A percentile compares a stretch with the other conserved stretches of the same genome.
These are phyloP conservation scores for Aspergillus calidoustus DNA, from an alignment of 2,329 filamentous ascomycete genomes.

Conservation along the genomic window DNA sequence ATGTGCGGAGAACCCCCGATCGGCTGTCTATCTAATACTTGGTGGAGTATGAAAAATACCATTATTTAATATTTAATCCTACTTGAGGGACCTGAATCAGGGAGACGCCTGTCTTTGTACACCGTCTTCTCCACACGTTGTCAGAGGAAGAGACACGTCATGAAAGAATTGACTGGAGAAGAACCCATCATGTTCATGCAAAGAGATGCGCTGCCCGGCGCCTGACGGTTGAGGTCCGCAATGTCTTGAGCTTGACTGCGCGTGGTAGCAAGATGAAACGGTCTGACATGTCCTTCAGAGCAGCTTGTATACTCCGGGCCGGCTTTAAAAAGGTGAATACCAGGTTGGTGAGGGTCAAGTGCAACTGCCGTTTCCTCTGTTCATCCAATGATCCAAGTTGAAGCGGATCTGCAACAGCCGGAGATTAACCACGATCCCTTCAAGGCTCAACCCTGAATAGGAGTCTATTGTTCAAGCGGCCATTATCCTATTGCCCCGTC, in stretches of 20 bases:
- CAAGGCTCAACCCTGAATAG: not conserved
- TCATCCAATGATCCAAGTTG: constrained; percentile 4
- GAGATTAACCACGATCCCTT: constrained; percentile 19
- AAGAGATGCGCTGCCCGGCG: not conserved
- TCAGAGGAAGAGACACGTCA: not conserved
- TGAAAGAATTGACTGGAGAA: not conserved
- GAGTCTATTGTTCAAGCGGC: not conserved
- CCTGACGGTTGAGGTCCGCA: not conserved
- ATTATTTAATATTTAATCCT: not conserved
- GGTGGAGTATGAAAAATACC: constrained; percentile 14
- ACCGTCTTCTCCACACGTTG: not conserved
- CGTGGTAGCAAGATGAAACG: not conserved
- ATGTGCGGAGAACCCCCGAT: constrained; percentile 11
- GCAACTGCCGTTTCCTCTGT: not conserved
- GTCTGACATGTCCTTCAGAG: not conserved
- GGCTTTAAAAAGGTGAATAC: not conserved
- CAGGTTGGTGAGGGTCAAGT: not conserved
- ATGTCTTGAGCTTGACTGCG: not conserved
- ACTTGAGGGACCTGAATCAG: constrained; percentile 2
- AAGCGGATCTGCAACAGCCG: constrained; percentile 18
- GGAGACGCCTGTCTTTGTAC: constrained; percentile 4
- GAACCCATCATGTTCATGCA: not conserved
- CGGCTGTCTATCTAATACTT: not conserved
- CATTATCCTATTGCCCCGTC: constrained; percentile 1
- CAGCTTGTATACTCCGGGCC: not conserved